Percentiles rank a stretch among this genome's conserved stretches.
These are phyloP conservation scores for Penicillium malachiteum DNA, from an alignment of 495 filamentous ascomycete genomes.

Conservation along the genomic window DNA sequence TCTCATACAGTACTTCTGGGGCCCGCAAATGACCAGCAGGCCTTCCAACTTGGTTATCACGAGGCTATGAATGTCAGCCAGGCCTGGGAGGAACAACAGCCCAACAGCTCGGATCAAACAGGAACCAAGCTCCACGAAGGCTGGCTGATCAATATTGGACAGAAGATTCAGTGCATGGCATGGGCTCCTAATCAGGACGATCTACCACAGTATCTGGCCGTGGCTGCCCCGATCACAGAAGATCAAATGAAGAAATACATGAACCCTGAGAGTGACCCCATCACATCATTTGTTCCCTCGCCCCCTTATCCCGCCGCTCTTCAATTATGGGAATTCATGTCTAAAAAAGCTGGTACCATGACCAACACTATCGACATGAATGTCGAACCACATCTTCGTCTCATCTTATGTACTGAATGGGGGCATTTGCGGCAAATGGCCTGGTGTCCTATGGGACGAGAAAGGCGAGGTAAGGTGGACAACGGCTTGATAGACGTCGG, in stretches of 20 bases:
- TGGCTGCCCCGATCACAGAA: slow-evolving; percentile 41
- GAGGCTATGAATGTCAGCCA: slow-evolving; percentile 43
- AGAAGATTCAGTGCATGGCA: slow-evolving; percentile 49
- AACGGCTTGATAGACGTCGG: slow-evolving; percentile 45
- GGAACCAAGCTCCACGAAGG: slow-evolving; percentile 40
- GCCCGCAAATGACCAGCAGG: slow-evolving; percentile 41
- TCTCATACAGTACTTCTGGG: slow-evolving; percentile 54
- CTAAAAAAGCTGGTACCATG: slow-evolving; percentile 23
- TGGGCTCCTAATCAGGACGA: slow-evolving; percentile 58
- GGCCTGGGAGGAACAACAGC: slow-evolving; percentile 37
- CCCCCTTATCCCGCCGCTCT: slow-evolving; percentile 48
- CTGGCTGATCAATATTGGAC: slow-evolving; percentile 59
- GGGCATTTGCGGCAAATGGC: slow-evolving; percentile 57
- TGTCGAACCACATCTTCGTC: slow-evolving; percentile 37
- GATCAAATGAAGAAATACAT: slow-evolving; percentile 29
- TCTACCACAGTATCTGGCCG: slow-evolving; percentile 54
- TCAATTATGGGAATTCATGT: slow-evolving; percentile 60
- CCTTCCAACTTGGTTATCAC: slow-evolving; percentile 39
- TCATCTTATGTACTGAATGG: slow-evolving; percentile 64
- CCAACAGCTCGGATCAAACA: slow-evolving; percentile 5
- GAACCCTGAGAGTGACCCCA: slow-evolving; percentile 14
- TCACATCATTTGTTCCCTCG: slow-evolving; percentile 48
- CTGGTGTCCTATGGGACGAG: slow-evolving; percentile 60
- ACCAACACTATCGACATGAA: slow-evolving; percentile 40
- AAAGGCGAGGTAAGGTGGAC: slow-evolving; percentile 33